These are phyloP conservation scores for Ogataea kodamae DNA, from an alignment of 805 yeast genomes.

Conservation along the genomic window DNA sequence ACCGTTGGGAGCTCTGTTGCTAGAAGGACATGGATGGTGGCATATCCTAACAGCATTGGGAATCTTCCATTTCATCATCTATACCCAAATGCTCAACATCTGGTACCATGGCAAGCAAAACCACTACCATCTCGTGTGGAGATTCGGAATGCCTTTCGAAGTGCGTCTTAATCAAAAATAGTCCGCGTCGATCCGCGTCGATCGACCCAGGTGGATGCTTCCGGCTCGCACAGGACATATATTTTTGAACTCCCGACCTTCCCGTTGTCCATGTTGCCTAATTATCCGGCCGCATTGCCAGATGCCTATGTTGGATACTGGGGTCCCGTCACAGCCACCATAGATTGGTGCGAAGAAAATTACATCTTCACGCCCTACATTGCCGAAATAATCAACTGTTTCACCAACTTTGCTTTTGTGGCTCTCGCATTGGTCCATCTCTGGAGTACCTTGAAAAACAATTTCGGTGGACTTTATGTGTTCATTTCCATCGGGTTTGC, in stretches of 20 bases:
- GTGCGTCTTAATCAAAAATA: conserved; percentile 25
- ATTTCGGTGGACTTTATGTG: conserved; percentile 66
- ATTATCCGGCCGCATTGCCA: conserved; percentile 18
- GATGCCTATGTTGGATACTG: conserved; percentile 39
- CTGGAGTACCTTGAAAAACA: conserved; percentile 53
- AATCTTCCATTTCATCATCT: conserved; percentile 75
- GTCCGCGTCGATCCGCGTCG: conserved; percentile 4
- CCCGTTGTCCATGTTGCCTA: conserved; percentile 4
- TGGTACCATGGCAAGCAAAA: conserved; percentile 52
- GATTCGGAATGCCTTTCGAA: conserved; percentile 54
- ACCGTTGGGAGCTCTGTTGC: conserved; percentile 70
- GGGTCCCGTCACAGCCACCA: conserved; percentile 89
- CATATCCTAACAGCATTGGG: conserved; percentile 79
- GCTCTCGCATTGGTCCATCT: conserved; percentile 36
- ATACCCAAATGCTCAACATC: conserved; percentile 67
- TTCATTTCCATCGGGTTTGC: conserved; percentile 76
- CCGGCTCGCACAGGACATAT: no score
- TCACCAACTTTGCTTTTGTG: conserved; percentile 55
- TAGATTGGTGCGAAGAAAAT: conserved; percentile 98
- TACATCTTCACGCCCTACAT: conserved; percentile 81
- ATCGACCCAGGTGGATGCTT: no score
- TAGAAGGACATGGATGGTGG: conserved; percentile 97
- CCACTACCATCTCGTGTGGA: conserved; percentile 54
- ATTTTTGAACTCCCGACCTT: no score
- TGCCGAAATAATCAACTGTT: conserved; percentile 87